These are phyloP conservation scores for Clavulina sp. DNA, from an alignment of 768 basidiomycete species.

Conservation along the genomic window DNA sequence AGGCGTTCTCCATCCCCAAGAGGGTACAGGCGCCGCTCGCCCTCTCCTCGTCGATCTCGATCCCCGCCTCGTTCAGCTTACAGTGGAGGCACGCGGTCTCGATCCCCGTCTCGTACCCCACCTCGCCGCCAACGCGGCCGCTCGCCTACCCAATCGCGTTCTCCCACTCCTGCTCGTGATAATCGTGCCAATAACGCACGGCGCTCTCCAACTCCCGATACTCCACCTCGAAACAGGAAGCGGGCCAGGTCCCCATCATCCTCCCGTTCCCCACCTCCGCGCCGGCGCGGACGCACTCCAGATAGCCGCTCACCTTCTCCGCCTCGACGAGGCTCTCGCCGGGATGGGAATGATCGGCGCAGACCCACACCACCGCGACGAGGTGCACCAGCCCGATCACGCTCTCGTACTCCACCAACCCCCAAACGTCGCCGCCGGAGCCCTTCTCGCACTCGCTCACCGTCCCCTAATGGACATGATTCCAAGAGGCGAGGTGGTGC, in stretches of 20 bases:
- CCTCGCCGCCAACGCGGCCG: slow-evolving; percentile 15
- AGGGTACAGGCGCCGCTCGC: slow-evolving; percentile 5
- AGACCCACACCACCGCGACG: not conserved
- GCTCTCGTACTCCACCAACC: slow-evolving; percentile 1
- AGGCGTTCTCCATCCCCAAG: slow-evolving; percentile 6
- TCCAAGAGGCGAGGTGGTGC: too few species aligned
- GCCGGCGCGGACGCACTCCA: slow-evolving; percentile 7
- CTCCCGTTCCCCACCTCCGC: slow-evolving; percentile 14
- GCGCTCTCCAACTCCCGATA: slow-evolving; percentile 17
- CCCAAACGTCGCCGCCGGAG: not conserved
- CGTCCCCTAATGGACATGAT: too few species aligned
- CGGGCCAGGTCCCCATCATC: slow-evolving; percentile 17
- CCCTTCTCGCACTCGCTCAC: not conserved
- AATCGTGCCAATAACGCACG: not conserved
- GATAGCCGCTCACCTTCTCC: not conserved
- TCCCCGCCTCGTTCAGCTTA: too few species aligned
- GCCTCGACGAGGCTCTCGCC: not conserved
- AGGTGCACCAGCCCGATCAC: not conserved
- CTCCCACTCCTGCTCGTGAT: not conserved
- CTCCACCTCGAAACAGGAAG: slow-evolving; percentile 22
- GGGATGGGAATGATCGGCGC: not conserved
- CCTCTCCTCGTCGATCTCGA: slow-evolving; percentile 2
- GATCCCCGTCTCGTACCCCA: slow-evolving; percentile 22
- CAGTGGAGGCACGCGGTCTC: slow-evolving; percentile 30
- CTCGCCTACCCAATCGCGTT: slow-evolving; percentile 11